Percentiles rank a stretch among this genome's conserved stretches.
Conservation (phyloP, 169 alveolate species). For the Plasmodium gaboni region DNA sequence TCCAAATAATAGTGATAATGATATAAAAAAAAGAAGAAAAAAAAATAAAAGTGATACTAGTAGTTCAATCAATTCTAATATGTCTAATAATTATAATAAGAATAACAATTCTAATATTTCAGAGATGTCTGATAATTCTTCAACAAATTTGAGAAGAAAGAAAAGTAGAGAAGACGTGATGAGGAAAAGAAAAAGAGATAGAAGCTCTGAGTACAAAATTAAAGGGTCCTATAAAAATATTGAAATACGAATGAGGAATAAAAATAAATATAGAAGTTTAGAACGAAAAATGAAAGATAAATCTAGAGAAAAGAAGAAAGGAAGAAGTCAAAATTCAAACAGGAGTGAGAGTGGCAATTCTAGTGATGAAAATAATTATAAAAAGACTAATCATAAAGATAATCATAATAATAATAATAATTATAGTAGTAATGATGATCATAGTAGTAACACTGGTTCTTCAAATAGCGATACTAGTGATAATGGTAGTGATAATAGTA, state of each 20-base stretch:
- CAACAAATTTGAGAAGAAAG: background rate
- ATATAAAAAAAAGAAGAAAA: background rate
- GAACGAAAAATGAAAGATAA: slow-evolving; percentile 16
- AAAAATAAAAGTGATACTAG: background rate
- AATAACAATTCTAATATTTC: too few relatives aligned
- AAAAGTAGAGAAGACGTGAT: slow-evolving; percentile 8
- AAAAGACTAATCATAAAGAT: background rate
- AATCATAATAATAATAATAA: too few relatives aligned
- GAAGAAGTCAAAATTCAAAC: background rate
- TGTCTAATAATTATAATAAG: too few relatives aligned
- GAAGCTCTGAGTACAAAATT: slow-evolving; percentile 23
- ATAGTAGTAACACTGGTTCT: too few relatives aligned
- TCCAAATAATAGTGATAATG: background rate
- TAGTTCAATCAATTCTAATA: background rate
- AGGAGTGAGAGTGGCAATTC: background rate
- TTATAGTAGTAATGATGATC: background rate
- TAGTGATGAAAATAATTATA: slow-evolving; percentile 3
- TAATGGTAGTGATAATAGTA: slow-evolving; percentile 7
- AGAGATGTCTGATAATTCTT: background rate
- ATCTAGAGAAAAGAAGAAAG: slow-evolving; percentile 3
- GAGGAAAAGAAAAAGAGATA: slow-evolving; percentile 8
- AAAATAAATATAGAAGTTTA: slow-evolving; percentile 13
- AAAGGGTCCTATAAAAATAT: slow-evolving; percentile 26
- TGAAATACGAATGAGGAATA: slow-evolving; percentile 42
- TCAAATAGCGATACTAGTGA: background rate